phyloP scores from a whole-genome alignment of 2,329 filamentous ascomycete genomes.

The Orbilia javanica region DNA sequence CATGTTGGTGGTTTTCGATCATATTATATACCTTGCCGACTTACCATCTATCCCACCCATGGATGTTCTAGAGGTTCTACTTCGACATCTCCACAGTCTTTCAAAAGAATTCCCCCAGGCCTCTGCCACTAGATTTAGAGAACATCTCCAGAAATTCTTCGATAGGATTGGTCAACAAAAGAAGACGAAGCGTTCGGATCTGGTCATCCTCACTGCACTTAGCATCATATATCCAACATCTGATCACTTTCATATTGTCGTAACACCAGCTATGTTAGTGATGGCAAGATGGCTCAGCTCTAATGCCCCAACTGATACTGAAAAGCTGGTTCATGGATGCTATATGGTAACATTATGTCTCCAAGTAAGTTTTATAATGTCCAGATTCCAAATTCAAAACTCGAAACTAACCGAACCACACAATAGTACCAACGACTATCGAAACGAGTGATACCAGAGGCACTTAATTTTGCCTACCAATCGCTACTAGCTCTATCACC shows the following conservation, averaged over 20 bases:
- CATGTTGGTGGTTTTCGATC: constrained; percentile 68
- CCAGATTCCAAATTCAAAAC: not conserved
- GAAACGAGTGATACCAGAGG: constrained; percentile 89
- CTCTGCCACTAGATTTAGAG: constrained; percentile 81
- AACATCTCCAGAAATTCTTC: constrained; percentile 74
- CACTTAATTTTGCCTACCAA: constrained; percentile 83
- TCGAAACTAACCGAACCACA: not conserved
- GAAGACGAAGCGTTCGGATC: constrained; percentile 71
- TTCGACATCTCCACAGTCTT: constrained; percentile 92
- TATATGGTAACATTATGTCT: constrained; percentile 83
- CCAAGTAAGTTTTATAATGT: constrained; percentile 39
- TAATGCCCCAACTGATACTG: constrained; percentile 74
- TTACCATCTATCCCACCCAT: constrained; percentile 72
- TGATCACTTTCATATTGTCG: constrained; percentile 95
- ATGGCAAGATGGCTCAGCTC: constrained; percentile 86
- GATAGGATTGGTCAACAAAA: constrained; percentile 67
- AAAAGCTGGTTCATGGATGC: constrained; percentile 78
- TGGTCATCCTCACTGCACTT: constrained; percentile 85
- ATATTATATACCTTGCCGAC: constrained; percentile 73
- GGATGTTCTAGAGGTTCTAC: constrained; percentile 79
- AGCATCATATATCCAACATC: constrained; percentile 91
- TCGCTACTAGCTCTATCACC: constrained; percentile 78
- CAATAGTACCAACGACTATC: constrained; percentile 82
- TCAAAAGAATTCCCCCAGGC: constrained; percentile 85
- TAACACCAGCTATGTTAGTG: constrained; percentile 88